Conservation (phyloP, 306 rosid genomes). For the Betula pendula region DNA sequence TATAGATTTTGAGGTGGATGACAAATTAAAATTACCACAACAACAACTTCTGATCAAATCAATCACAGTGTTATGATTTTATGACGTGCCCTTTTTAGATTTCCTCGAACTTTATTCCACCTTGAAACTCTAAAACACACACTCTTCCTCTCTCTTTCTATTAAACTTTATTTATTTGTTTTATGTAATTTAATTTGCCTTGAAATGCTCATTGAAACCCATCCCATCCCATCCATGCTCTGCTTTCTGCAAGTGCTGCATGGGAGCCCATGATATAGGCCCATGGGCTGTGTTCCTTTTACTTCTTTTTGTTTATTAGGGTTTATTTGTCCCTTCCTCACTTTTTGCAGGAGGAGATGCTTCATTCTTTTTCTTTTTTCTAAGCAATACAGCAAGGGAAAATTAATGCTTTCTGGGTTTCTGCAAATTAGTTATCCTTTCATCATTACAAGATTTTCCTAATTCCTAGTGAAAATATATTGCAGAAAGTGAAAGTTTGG, state of each 20-base stretch:
- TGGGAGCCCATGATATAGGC: conserved; percentile 14
- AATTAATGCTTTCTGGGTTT: no score
- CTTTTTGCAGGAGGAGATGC: background rate
- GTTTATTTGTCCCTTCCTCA: background rate
- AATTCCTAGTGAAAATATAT: no score
- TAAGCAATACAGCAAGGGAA: no score
- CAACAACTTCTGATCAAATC: background rate
- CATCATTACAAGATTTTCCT: no score
- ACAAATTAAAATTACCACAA: background rate
- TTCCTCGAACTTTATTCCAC: conserved; percentile 12
- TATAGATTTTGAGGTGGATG: background rate
- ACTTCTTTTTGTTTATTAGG: background rate
- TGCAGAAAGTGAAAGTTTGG: no score
- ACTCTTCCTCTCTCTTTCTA: no score
- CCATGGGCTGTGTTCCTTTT: conserved; percentile 5
- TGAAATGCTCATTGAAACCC: conserved; percentile 6
- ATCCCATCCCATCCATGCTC: background rate
- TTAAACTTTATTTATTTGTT: background rate
- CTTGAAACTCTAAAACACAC: conserved; percentile 6
- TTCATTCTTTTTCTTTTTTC: background rate
- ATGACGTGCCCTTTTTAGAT: background rate
- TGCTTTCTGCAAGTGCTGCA: conserved; percentile 1
- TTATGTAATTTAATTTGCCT: background rate
- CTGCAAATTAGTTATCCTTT: no score
- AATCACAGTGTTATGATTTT: background rate